Evolutionary conservation across 176 grass and related monocot genomes (phyloP), one percentile per base, ranked within the genome.

Genomic region (Avena insularis): DNA sequence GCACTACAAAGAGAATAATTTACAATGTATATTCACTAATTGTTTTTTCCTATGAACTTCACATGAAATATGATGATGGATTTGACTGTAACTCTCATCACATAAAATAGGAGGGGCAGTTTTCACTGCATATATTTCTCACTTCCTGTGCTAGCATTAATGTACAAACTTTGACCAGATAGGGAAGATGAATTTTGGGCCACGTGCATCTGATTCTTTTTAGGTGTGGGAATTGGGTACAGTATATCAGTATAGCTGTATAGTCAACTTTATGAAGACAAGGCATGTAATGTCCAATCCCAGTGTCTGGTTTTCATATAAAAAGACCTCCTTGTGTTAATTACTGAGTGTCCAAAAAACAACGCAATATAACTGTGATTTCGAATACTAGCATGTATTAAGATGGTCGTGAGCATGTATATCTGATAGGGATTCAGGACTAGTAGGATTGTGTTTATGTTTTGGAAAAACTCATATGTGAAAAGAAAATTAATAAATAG

Each of bases 31-130:
- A 3, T 60, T 64, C 63, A 66, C 12, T 66, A 66, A 66, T 33
- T 33, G 1, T 8, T 15, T 14, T 75, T 75, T 64, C 6, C 16
- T 29, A 62, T n/a, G 7, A 47, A 20, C 29, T 45, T n/a, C 47
- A 77, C 57, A 85, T 64, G 46, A 38, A 53, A 76, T 85, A 76
- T 63, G 45, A 20, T 64, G 13, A 21, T 17, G 21, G 46, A 47
- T 74, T 59, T 20, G 21, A 80, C 1, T 27, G 14, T 51, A 63
- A 63, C 12, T 15, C 27, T 8, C 25, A 27, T 40, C 25, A 9
- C 29, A 53, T 82, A 54, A 69, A 21, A 60, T 60, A 43, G 19
- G 35, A 16, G 3, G 3, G 20, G 5, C 9, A 36, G 15, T 51
- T 51, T 27, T n/a, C 19, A 82, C 9, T 31, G 48, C 4, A 16